Base-by-base conservation (phyloP, 2,329 filamentous ascomycete genomes). In the Colletotrichum trifolii region DNA sequence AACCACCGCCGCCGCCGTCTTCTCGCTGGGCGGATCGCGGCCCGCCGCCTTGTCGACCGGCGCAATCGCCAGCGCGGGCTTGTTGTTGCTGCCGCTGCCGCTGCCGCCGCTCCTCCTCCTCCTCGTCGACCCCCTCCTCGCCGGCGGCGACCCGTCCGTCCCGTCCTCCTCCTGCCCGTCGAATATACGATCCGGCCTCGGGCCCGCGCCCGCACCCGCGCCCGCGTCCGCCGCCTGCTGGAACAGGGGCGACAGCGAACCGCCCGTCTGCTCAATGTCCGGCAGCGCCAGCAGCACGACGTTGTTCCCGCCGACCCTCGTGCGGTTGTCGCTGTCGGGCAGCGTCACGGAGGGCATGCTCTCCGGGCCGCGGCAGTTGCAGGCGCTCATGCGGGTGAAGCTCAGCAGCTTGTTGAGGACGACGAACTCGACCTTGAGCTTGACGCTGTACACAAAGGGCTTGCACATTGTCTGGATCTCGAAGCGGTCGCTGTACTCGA, bases 391-490 rank as follows among this genome's bases (percentile, higher is more conserved):
- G 4, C 60, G 54, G 2, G 67, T 67, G 34, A 66, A 64, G 0
- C 54, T 38, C 2, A 67, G 17, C 12, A 79, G 69, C 5, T 73
- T 71, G 49, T 77, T 75, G 8, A 78, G 72, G 2, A 78, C 75
- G 4, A 72, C 71, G 57, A 78, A 77, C 49, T 78, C 77, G 10
- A 76, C 66, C 64, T 78, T 79, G 36, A 79, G 70, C 52, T 79
- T 79, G 35, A 78, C 66, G 42, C 74, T 76, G 68, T 78, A 78
- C 4, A 71, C 69, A 6, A 71, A 64, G 1, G 54, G 60, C 42
- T 72, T 71, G 48, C 67, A 69, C 33, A 70, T 64, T 8, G 67
- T 69, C 60, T 72, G 68, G 2, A 71, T 47, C 12, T 65, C 57
- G 59, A 69, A 71, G 12, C 61, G 56, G 43, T 67, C 66, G 15